Evolutionary conservation across 371 early-diverging fungal species (phyloP).

Genomic region (Zychaea mexicana): DNA sequence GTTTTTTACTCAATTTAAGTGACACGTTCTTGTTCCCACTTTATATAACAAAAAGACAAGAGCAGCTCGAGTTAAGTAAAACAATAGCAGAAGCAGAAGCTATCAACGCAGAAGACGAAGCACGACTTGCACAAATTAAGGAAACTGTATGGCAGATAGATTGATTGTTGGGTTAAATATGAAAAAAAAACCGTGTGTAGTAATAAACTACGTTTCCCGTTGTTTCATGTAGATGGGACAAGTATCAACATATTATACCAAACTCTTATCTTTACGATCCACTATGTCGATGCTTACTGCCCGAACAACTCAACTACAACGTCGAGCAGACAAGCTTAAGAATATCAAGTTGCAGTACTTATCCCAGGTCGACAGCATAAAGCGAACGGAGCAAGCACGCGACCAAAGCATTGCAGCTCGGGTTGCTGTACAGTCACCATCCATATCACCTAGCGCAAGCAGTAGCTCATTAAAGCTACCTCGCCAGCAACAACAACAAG

Average conservation of each 20-base stretch:
- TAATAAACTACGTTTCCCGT: neutral
- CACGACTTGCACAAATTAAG: neutral
- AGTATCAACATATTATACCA: slow-evolving; percentile 38
- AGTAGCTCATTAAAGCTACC: neutral
- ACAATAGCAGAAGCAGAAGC: neutral
- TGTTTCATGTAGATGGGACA: slow-evolving; percentile 36
- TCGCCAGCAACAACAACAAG: neutral
- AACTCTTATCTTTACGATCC: slow-evolving; percentile 35
- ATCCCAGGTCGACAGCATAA: slow-evolving; percentile 37
- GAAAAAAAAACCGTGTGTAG: no score
- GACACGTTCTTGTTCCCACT: neutral
- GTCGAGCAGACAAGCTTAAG: slow-evolving; percentile 33
- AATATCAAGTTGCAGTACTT: slow-evolving; percentile 28
- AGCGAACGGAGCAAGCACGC: slow-evolving; percentile 34
- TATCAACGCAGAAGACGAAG: neutral
- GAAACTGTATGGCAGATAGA: neutral
- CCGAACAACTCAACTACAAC: slow-evolving; percentile 32
- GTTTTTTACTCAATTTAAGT: neutral
- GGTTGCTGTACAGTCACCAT: slow-evolving; percentile 8
- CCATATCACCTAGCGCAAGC: slow-evolving; percentile 7
- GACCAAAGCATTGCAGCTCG: slow-evolving; percentile 40
- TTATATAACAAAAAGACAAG: slow-evolving; percentile 10
- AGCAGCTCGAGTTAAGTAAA: neutral
- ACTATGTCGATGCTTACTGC: slow-evolving; percentile 41
- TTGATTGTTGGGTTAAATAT: neutral